These are phyloP conservation scores for Yarrowia sp. DNA, from an alignment of 805 yeast genomes.

Conservation along the genomic window DNA sequence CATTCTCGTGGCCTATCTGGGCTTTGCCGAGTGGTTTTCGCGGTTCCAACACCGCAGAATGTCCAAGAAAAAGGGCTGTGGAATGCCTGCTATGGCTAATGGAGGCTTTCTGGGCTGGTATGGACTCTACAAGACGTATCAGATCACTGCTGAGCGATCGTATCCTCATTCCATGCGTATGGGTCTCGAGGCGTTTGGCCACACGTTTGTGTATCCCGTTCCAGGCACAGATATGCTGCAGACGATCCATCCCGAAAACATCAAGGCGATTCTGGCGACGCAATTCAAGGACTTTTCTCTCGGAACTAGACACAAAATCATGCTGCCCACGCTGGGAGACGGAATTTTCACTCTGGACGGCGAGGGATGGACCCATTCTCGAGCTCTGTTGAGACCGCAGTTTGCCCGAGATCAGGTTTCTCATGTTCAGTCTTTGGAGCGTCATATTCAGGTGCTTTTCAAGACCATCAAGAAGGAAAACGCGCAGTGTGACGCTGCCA, in stretches of 20 bases:
- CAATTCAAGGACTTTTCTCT: constrained; percentile 36
- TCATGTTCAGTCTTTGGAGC: constrained; percentile 32
- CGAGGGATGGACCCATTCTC: constrained; percentile 39
- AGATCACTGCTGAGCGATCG: not conserved
- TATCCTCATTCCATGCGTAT: not conserved
- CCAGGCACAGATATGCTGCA: constrained; percentile 26
- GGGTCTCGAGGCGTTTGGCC: constrained; percentile 1
- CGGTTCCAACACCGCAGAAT: not conserved
- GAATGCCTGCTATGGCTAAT: not conserved
- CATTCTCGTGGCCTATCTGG: not conserved
- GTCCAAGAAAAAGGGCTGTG: constrained; percentile 4
- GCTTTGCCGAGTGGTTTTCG: constrained; percentile 4
- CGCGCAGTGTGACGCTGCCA: not conserved
- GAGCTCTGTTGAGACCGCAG: constrained; percentile 40
- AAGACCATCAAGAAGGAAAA: constrained; percentile 17
- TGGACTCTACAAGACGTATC: constrained; percentile 9
- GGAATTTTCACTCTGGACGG: constrained; percentile 41
- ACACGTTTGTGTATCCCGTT: constrained; percentile 12
- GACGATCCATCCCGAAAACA: constrained; percentile 38
- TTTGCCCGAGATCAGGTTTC: constrained; percentile 38
- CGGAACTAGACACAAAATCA: constrained; percentile 32
- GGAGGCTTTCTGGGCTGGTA: constrained; percentile 3
- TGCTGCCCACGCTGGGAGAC: constrained; percentile 37
- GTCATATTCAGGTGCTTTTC: constrained; percentile 32
- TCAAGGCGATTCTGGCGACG: constrained; percentile 38